Percentiles rank a stretch among this genome's conserved stretches.
Evolutionary conservation across 805 yeast species (phyloP).

Genomic region (Starmerella potacharoeniae): DNA sequence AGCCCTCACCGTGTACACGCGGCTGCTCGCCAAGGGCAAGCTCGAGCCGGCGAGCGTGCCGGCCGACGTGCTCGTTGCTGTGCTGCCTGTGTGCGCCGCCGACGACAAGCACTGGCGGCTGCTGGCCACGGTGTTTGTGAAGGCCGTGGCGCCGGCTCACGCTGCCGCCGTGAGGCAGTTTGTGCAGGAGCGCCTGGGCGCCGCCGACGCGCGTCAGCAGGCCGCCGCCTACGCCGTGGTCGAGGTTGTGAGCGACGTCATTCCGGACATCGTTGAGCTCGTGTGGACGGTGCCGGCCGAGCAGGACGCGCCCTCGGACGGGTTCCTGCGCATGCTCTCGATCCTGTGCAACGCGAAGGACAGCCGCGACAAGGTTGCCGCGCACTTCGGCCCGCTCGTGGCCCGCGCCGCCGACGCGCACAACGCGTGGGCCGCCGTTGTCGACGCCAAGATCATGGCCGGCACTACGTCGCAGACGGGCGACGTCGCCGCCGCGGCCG

Average conservation of each 20-base stretch:
- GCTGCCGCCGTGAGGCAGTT: conserved; percentile 1
- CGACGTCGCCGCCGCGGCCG: conserved; percentile 16
- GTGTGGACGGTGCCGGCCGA: conserved; percentile 4
- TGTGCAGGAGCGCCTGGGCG: not conserved
- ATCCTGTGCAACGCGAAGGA: conserved; percentile 28
- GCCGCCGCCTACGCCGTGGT: conserved; percentile 24
- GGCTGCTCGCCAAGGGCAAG: conserved; percentile 9
- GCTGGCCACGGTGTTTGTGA: conserved; percentile 10
- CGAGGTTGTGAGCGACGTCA: conserved; percentile 23
- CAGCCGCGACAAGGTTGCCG: conserved; percentile 24
- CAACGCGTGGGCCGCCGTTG: conserved; percentile 27
- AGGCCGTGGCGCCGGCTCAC: conserved; percentile 5
- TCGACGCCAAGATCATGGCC: conserved; percentile 28
- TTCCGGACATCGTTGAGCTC: conserved; percentile 13
- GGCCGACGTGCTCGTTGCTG: not conserved
- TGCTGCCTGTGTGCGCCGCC: not conserved
- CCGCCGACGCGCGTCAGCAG: not conserved
- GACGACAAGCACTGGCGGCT: conserved; percentile 8
- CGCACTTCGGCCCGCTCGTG: conserved; percentile 21
- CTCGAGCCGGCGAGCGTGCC: not conserved
- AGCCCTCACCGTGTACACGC: conserved; percentile 7
- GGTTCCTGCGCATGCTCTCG: conserved; percentile 28
- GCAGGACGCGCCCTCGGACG: conserved; percentile 1
- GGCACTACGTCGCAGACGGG: conserved; percentile 20
- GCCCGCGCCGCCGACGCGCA: conserved; percentile 18